Conservation (phyloP, 1,284 basidiomycete genomes). For the Stereum hirsutum region DNA sequence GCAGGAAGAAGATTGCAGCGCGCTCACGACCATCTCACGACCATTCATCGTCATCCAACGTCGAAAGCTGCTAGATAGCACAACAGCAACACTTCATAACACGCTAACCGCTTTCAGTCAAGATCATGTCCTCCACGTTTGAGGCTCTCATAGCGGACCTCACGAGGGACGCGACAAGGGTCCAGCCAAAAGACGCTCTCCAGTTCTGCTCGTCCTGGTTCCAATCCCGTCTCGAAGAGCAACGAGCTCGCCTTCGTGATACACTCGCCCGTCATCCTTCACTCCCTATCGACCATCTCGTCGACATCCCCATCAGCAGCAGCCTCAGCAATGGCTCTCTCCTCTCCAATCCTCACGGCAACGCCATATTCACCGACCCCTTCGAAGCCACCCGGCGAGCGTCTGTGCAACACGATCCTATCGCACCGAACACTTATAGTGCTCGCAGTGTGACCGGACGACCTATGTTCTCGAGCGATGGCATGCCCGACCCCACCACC, state of each 20-base stretch:
- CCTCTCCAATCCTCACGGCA: constrained; percentile 38
- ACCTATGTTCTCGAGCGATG: constrained; percentile 46
- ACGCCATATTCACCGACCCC: constrained; percentile 42
- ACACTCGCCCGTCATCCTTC: constrained; percentile 42
- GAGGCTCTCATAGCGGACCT: constrained; percentile 78
- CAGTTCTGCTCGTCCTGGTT: constrained; percentile 98
- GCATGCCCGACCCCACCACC: constrained; percentile 15
- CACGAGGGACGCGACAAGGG: constrained; percentile 77
- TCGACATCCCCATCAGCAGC: constrained; percentile 38
- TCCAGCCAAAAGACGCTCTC: constrained; percentile 81
- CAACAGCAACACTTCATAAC: too few species aligned
- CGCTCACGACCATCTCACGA: too few species aligned
- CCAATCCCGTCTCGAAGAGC: constrained; percentile 77
- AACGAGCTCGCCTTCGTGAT: constrained; percentile 65
- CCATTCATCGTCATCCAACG: too few species aligned
- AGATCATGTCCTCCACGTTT: constrained; percentile 78
- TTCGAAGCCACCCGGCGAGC: constrained; percentile 30
- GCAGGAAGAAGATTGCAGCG: too few species aligned
- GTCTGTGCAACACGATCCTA: constrained; percentile 37
- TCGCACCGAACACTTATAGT: constrained; percentile 62
- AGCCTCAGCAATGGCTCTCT: constrained; percentile 8
- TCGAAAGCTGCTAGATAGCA: too few species aligned
- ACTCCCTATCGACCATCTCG: constrained; percentile 48
- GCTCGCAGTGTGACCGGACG: constrained; percentile 72
- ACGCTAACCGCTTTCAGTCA: too few species aligned